Percentiles rank a stretch among this genome's conserved stretches.
Conservation (phyloP, 176 grass and related monocot species). For the Pharus latifolius region DNA sequence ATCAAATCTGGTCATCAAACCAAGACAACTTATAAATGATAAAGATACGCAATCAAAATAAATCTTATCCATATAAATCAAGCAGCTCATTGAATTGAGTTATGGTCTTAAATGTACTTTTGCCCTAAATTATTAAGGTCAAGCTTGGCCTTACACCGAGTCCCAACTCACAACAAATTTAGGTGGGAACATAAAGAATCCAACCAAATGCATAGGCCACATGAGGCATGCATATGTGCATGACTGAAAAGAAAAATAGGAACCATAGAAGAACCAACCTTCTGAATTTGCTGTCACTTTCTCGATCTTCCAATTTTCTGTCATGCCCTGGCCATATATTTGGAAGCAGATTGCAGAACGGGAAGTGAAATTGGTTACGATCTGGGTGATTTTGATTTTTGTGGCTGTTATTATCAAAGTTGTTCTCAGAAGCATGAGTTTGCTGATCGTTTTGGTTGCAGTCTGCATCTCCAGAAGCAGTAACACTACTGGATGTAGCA, state of each 20-base stretch:
- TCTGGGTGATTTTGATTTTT: slow-evolving; percentile 19
- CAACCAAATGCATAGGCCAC: neutral
- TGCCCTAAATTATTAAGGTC: neutral
- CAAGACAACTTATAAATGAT: slow-evolving; percentile 1
- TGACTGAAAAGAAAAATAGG: neutral
- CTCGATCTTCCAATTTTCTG: slow-evolving; percentile 26
- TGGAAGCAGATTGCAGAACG: slow-evolving; percentile 56
- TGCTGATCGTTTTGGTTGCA: slow-evolving; percentile 7
- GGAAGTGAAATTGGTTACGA: slow-evolving; percentile 32
- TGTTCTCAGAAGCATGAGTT: neutral
- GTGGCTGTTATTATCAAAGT: slow-evolving; percentile 9
- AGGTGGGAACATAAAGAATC: neutral
- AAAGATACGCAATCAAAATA: neutral
- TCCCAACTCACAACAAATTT: slow-evolving; percentile 1
- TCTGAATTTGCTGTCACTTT: slow-evolving; percentile 6
- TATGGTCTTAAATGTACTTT: neutral
- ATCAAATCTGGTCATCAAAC: slow-evolving; percentile 19
- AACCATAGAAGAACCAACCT: slow-evolving; percentile 17
- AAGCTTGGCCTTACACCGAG: neutral
- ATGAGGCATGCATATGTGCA: neutral
- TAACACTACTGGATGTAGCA: slow-evolving; percentile 23
- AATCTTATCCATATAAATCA: neutral
- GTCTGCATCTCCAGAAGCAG: slow-evolving; percentile 15
- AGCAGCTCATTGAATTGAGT: neutral
- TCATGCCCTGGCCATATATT: slow-evolving; percentile 55